Base-by-base conservation (phyloP, 106 monocot genomes). In the Apostasia ramifera region DNA sequence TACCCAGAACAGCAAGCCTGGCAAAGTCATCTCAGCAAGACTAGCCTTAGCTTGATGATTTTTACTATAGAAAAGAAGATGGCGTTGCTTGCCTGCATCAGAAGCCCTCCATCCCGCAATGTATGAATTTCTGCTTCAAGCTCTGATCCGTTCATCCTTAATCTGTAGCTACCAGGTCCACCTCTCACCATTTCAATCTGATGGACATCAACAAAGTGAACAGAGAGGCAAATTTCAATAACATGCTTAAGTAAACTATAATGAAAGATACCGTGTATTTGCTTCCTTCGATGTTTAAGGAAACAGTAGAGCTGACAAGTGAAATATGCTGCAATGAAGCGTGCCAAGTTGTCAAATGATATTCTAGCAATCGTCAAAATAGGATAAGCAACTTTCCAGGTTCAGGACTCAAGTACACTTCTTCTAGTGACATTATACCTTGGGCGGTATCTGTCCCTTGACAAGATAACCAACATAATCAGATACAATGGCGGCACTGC, bases 371-470 rank as follows among this genome's bases (percentile, higher is more conserved):
- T 50, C 14, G 2, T 14, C 6, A 60, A 47, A 48, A 63, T 43
- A 55, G 8, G 39, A 59, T 47, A 26, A 76, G 39, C 2, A 61
- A 61, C 10, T 11, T 3, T 44, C 5, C 53, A 68, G 49, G 42
- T n/a, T 61, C 52, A 60, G 53, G 44, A 40, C 6, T 40, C 68
- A 61, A 38, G 14, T 56, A 45, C 6, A 48, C 44, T 8, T 6
- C 15, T 57, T 11, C 43, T 5, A 61, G 47, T 55, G 49, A 41
- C 44, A 63, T 65, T 49, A 26, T 72, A 98, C 97, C 85, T 93
- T 92, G 6, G 97, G 97, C 66, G 97, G 97, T 55, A 98, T 93
- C 81, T 98, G 97, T 58, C 97, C 97, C 64, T 98, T 98, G 57
- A 69, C 89, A 71, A 98, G 89, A 72, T 98, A 98, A 65, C 97